Conservation (phyloP, 495 filamentous ascomycete genomes). For the Hypoxylon intermedium region DNA sequence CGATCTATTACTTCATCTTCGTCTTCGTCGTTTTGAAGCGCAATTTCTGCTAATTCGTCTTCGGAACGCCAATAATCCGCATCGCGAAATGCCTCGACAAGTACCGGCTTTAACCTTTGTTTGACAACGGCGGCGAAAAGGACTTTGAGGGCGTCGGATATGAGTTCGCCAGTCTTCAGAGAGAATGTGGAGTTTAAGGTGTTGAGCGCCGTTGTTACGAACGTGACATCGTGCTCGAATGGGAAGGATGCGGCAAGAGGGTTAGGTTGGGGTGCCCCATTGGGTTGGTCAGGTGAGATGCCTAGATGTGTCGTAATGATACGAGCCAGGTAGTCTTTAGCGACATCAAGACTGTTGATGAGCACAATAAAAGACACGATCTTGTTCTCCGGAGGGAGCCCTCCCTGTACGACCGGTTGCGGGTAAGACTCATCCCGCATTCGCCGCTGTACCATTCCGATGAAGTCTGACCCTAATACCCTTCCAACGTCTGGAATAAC, state of each 20-base stretch:
- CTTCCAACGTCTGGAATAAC: conserved; percentile 82
- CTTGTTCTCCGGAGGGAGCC: conserved; percentile 80
- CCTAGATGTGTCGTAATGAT: conserved; percentile 74
- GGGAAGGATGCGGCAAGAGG: conserved; percentile 74
- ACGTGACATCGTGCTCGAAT: conserved; percentile 71
- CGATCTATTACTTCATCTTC: conserved; percentile 60
- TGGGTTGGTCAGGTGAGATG: conserved; percentile 48
- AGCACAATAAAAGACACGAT: conserved; percentile 87
- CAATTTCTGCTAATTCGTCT: conserved; percentile 59
- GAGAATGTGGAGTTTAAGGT: conserved; percentile 74
- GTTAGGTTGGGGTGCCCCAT: conserved; percentile 34
- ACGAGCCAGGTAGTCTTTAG: conserved; percentile 85
- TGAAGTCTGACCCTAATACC: conserved; percentile 90
- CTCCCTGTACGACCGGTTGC: conserved; percentile 73
- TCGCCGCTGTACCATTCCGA: conserved; percentile 95
- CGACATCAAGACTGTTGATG: conserved; percentile 92
- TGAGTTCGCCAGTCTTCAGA: conserved; percentile 77
- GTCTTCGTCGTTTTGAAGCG: conserved; percentile 57
- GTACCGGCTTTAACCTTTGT: conserved; percentile 80
- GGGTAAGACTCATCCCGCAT: conserved; percentile 97
- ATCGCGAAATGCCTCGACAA: conserved; percentile 89
- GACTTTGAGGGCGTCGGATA: conserved; percentile 80
- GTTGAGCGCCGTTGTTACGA: conserved; percentile 70
- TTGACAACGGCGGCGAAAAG: conserved; percentile 89
- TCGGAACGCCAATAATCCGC: conserved; percentile 74